A percentile compares a stretch with the other conserved stretches of the same genome.
phyloP scores from a whole-genome alignment of 805 yeast species.

The Clavispora fructus region DNA sequence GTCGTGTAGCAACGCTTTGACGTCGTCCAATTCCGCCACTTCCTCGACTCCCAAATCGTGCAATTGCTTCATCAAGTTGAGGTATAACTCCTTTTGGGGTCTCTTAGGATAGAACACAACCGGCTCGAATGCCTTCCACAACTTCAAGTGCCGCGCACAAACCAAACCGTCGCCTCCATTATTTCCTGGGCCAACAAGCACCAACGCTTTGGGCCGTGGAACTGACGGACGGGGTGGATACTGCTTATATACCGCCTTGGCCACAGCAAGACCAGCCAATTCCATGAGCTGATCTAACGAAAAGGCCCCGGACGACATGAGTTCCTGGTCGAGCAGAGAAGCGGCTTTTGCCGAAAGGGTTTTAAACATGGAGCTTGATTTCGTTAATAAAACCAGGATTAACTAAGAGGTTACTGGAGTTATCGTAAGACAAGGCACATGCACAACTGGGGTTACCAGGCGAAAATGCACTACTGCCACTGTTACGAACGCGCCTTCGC shows the following conservation, averaged over 20 bases:
- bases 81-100: slow-evolving; percentile 51
- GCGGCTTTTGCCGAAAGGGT: slow-evolving; percentile 50
- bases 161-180: slow-evolving; percentile 97
- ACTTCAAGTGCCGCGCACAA: slow-evolving; percentile 82
- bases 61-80: slow-evolving; percentile 62
- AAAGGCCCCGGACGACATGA: slow-evolving; percentile 81
- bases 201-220: slow-evolving; percentile 40
- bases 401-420: neutral
- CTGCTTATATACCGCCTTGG: slow-evolving; percentile 69
- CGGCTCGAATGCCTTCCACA: slow-evolving; percentile 72
- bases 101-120: slow-evolving; percentile 72
- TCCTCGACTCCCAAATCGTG: slow-evolving; percentile 57
- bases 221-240: slow-evolving; percentile 47
- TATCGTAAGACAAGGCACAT: neutral
- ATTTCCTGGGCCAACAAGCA: slow-evolving; percentile 93
- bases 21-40: slow-evolving; percentile 35
- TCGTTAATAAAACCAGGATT: neutral
- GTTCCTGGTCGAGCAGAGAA: slow-evolving; percentile 72
- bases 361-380: slow-evolving; percentile 10
- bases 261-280: slow-evolving; percentile 91
- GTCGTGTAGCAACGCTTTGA: slow-evolving; percentile 12
- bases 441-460: neutral
- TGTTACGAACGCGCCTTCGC: too few species aligned
- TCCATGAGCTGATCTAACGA: slow-evolving; percentile 92
- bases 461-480: too few species aligned